Conservation (phyloP, 139 green algal species). For the Ulvella scutata region DNA sequence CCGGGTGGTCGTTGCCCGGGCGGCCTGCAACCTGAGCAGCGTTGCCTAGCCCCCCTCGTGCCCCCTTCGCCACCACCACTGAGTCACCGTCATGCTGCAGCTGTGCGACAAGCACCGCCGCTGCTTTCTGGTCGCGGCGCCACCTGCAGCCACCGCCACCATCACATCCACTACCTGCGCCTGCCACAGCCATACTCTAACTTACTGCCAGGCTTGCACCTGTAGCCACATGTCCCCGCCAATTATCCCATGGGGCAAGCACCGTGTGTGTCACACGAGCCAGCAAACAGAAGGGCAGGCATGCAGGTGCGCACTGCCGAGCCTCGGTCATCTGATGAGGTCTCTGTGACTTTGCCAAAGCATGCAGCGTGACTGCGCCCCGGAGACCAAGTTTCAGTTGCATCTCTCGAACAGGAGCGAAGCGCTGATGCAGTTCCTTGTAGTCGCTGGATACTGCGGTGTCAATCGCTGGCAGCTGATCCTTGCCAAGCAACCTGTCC, state of each 20-base stretch:
- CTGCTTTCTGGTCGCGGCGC: neutral
- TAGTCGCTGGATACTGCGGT: neutral
- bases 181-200: no score
- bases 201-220: no score
- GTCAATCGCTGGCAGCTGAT: neutral
- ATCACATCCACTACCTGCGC: no score
- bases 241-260: no score
- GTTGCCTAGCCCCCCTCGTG: conserved; percentile 25
- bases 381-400: neutral
- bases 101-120: neutral
- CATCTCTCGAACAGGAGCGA: neutral
- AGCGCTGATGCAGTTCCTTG: neutral
- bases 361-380: neutral
- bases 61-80: conserved; percentile 18
- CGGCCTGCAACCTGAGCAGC: neutral
- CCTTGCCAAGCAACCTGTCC: neutral
- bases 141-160: neutral
- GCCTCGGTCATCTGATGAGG: no score
- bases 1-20: neutral
- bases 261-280: no score
- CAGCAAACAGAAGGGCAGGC: no score
- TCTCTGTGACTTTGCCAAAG: no score
- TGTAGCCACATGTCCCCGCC: no score
- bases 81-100: neutral
- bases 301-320: no score